These are phyloP conservation scores for Schizosaccharomyces versatilis DNA, from an alignment of 1,139 yeast species.

Conservation along the genomic window DNA sequence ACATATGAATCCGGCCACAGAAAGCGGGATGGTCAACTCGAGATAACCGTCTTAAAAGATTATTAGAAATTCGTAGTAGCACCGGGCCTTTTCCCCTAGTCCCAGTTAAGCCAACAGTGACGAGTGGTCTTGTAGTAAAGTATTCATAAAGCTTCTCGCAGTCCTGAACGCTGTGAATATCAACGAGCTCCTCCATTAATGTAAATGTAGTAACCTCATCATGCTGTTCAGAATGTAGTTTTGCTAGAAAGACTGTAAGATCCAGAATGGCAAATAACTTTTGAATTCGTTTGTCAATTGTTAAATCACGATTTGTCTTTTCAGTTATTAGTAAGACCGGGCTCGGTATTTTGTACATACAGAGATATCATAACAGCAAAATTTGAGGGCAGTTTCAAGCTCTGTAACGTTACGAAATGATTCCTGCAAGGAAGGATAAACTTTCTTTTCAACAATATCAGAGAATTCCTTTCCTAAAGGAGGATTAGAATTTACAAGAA, in stretches of 20 bases:
- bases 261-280: neutral
- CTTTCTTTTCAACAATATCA: neutral
- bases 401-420: neutral
- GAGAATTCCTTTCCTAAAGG: no score
- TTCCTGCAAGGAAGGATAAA: neutral
- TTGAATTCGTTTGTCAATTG: neutral
- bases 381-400: neutral
- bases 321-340: neutral
- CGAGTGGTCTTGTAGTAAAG: constrained; percentile 16
- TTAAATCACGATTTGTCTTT: neutral
- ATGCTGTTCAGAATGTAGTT: neutral
- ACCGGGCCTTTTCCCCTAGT: constrained; percentile 21
- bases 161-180: constrained; percentile 20
- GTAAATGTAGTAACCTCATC: constrained; percentile 12
- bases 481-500: no score
- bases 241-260: neutral
- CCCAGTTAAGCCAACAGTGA: constrained; percentile 1
- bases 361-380: neutral
- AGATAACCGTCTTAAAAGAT: constrained; percentile 20
- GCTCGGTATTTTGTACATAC: neutral
- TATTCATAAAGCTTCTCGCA: constrained; percentile 21
- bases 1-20: constrained; percentile 21
- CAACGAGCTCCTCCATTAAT: constrained; percentile 21
- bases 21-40: constrained; percentile 20
- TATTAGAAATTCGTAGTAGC: constrained; percentile 21